These are phyloP conservation scores for Cyclotella choctawhatcheeana DNA, from an alignment of 108 stramenopile genomes.

Conservation along the genomic window DNA sequence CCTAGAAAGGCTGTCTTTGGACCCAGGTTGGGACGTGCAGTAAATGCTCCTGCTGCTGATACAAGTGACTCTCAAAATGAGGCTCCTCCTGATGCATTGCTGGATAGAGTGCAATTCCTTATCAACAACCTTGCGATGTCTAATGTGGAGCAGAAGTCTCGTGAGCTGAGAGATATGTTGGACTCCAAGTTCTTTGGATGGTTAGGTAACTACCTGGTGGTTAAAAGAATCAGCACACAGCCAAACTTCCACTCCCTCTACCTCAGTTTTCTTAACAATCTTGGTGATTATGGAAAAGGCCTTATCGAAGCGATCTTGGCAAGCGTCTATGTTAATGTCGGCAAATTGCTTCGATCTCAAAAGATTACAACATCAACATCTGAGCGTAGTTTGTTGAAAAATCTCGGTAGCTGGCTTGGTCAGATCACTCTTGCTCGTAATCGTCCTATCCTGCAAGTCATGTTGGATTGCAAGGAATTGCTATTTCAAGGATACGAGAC, in stretches of 20 bases:
- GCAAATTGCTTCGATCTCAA: conserved; percentile 89
- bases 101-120: conserved; percentile 96
- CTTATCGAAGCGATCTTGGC: conserved; percentile 90
- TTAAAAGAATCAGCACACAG: conserved; percentile 97
- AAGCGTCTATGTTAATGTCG: conserved; percentile 93
- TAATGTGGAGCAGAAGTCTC: conserved; percentile 93
- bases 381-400: conserved; percentile 96
- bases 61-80: conserved; percentile 66
- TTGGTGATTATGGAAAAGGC: conserved; percentile 92
- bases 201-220: conserved; percentile 98
- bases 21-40: conserved; percentile 80
- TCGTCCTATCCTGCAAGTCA: conserved; percentile 95
- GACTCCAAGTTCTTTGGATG: conserved; percentile 91
- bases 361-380: conserved; percentile 96
- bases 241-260: conserved; percentile 97
- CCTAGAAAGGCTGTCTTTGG: conserved; percentile 85
- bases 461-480: conserved; percentile 97
- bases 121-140: conserved; percentile 97
- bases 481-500: conserved; percentile 98
- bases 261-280: conserved; percentile 90
- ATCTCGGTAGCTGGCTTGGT: conserved; percentile 98
- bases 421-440: conserved; percentile 97
- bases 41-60: conserved; percentile 54
- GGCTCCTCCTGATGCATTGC: conserved; percentile 83
- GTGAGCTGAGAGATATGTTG: conserved; percentile 88